These are phyloP conservation scores for Melampsora abietis-canadensis DNA, from an alignment of 1,284 basidiomycete species.

Conservation along the genomic window DNA sequence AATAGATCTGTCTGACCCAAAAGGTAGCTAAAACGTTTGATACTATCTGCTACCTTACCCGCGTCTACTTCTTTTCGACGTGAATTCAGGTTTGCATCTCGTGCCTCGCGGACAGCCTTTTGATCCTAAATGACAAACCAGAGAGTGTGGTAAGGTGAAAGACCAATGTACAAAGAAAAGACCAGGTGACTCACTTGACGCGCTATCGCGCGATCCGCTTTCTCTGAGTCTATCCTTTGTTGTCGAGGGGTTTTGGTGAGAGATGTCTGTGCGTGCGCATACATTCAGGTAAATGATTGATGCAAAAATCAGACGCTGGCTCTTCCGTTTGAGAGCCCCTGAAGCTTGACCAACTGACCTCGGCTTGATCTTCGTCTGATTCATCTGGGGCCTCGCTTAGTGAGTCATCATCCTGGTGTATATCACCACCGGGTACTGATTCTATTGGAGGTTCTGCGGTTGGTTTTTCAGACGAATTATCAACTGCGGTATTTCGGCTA, in stretches of 20 bases:
- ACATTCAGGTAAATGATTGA: neutral
- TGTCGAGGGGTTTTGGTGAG: conserved; percentile 23
- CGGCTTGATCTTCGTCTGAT: conserved; percentile 2
- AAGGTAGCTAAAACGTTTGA: conserved; percentile 90
- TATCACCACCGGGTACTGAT: too few relatives aligned
- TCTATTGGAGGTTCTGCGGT: too few relatives aligned
- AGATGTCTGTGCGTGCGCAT: neutral
- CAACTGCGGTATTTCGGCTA: too few relatives aligned
- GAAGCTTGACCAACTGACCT: neutral
- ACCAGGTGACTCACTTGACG: conserved; percentile 25
- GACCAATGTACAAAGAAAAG: neutral
- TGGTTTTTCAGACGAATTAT: too few relatives aligned
- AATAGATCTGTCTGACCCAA: conserved; percentile 93
- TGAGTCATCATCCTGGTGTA: neutral
- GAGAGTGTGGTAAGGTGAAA: neutral
- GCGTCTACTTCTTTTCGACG: conserved; percentile 40
- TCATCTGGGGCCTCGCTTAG: neutral
- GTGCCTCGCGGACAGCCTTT: conserved; percentile 28
- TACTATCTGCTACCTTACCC: conserved; percentile 62
- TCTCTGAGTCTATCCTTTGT: conserved; percentile 27
- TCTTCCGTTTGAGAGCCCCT: neutral
- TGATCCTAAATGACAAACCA: conserved; percentile 18
- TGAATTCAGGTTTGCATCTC: conserved; percentile 33
- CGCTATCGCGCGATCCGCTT: conserved; percentile 36
- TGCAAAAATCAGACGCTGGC: neutral